Percentiles rank a stretch among this genome's conserved stretches.
phyloP scores from a whole-genome alignment of 108 stramenopile genomes.

The Schizochytrium sp. region DNA sequence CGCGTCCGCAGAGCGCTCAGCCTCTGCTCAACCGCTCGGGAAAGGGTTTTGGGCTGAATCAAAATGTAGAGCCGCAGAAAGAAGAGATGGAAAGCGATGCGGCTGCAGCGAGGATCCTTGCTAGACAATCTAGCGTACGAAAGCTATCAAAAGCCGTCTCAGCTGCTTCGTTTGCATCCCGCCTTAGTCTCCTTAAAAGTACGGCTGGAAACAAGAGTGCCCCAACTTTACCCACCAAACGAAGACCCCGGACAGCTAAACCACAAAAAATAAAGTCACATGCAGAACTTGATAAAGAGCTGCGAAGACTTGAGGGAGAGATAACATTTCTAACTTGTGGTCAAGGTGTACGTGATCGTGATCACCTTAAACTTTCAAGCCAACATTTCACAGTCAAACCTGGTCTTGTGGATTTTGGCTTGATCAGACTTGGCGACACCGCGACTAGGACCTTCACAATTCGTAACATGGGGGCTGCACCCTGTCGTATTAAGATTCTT shows the following conservation, averaged over 20 bases:
- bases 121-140: not conserved
- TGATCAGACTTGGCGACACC: not conserved
- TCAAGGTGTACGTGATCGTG: not conserved
- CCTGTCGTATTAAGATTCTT: conserved; percentile 4
- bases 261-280: not conserved
- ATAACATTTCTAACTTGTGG: not conserved
- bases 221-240: not conserved
- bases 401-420: not conserved
- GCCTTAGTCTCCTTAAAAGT: not conserved
- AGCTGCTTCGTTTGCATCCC: not conserved
- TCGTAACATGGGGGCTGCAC: not conserved
- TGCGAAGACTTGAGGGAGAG: not conserved
- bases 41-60: not conserved
- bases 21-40: no score
- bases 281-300: not conserved
- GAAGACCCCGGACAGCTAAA: not conserved
- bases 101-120: not conserved
- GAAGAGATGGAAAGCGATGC: not conserved
- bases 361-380: not conserved
- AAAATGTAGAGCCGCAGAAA: not conserved
- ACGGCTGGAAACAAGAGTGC: not conserved
- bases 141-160: not conserved
- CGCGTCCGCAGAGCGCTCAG: no score
- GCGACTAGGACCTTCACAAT: not conserved
- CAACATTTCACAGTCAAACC: not conserved